Base-by-base conservation (phyloP, 202 grass and related monocot species). In the Hordeum pubiflorum region DNA sequence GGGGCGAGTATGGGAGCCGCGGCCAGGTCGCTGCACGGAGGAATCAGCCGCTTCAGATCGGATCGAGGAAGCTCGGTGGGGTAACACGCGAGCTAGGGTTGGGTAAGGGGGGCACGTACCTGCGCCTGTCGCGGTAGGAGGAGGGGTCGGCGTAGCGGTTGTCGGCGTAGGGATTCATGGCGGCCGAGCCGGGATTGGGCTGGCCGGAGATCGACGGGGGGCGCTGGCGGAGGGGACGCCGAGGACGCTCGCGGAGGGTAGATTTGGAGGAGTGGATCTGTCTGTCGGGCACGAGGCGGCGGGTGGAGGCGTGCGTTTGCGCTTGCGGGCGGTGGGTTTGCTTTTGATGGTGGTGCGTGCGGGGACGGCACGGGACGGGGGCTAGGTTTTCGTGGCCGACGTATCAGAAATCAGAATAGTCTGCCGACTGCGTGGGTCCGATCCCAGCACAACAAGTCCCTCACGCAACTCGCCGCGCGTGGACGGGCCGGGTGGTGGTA, bases 91-190 rank as follows among this genome's bases (percentile, higher is more conserved):
- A 55, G 58, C 58, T 66, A 26, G 40, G 60, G 37, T 39, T 54
- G 61, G 34, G 18, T 78, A 33, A 89, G 46, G 58, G 72, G 58
- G 66, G 50, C 36, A 13, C 72, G 20, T 86, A 98, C 96, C 92
- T 98, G 58, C 90, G 90, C 75, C 96, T 91, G 79, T 95, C 92
- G 10, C 87, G 89, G 86, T 98, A 98, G 72, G 96, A 98, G 37
- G 87, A 88, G 3, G 92, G 96, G 86, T 98, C 96, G 34, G 79
- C 90, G 80, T 90, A 95, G 72, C 96, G 87, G 40, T 74, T 72
- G 32, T 98, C 96, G 40, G 70, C 70, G 82, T 82, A 85, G 56
- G 96, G 88, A 26, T 93, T 94, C 96, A 98, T 98, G 72, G 55
- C 69, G 50, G 67, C n/a, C 52, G 59, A 1, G 10, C 24, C 60